phyloP scores from a whole-genome alignment of 768 basidiomycete genomes.

The Rhizopogon rudus region DNA sequence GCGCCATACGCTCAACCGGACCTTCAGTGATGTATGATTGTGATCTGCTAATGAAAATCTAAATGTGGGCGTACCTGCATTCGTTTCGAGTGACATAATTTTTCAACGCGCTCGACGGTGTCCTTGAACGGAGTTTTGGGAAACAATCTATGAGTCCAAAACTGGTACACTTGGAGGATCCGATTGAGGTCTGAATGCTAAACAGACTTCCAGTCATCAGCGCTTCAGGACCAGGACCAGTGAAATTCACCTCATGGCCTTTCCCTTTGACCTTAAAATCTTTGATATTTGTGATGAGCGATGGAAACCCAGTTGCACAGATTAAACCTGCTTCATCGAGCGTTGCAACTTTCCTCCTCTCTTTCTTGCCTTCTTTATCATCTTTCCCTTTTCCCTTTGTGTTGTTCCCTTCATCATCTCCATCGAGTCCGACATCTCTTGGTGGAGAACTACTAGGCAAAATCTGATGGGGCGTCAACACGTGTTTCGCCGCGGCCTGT shows the following conservation, averaged over 20 bases:
- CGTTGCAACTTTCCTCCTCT: conserved; percentile 37
- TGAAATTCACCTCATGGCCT: conserved; percentile 72
- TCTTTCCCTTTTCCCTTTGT: conserved; percentile 6
- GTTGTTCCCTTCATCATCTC: conserved; percentile 11
- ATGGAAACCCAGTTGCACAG: conserved; percentile 72
- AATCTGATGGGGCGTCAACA: conserved; percentile 40
- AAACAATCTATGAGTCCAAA: conserved; percentile 92
- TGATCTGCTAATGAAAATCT: neutral
- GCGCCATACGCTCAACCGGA: conserved; percentile 69
- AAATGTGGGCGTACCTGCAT: conserved; percentile 61
- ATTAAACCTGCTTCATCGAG: conserved; percentile 77
- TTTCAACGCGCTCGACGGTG: conserved; percentile 83
- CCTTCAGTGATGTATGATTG: conserved; percentile 33
- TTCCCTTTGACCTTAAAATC: conserved; percentile 82
- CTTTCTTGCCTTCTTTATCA: conserved; percentile 24
- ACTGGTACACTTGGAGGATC: conserved; percentile 81
- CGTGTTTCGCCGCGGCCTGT: conserved; percentile 49
- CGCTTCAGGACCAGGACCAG: neutral
- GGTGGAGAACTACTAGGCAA: conserved; percentile 45
- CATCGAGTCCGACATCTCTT: conserved; percentile 18
- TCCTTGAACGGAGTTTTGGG: conserved; percentile 87
- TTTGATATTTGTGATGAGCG: conserved; percentile 71
- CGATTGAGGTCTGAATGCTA: conserved; percentile 80
- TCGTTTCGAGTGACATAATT: conserved; percentile 77
- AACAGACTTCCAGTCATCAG: neutral